Conservation (phyloP, 2,329 filamentous ascomycete species). For the Elsinoe batatas region DNA sequence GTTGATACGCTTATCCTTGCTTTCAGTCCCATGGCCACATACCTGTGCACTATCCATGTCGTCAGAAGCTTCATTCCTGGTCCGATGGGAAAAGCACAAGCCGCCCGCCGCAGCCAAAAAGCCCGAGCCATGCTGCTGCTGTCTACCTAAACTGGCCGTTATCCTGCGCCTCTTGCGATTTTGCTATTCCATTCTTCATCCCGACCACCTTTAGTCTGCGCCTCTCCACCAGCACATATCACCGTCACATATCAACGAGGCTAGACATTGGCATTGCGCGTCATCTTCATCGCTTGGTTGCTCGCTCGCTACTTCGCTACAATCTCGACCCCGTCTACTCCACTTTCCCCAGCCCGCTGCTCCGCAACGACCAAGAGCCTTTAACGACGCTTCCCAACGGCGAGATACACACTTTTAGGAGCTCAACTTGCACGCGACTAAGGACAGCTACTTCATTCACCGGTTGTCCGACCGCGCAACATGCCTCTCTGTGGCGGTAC, state of each 20-base stretch:
- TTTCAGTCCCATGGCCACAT: not conserved
- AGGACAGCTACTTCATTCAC: too few relatives aligned
- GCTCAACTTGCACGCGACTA: not conserved
- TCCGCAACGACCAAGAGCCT: not conserved
- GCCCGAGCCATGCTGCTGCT: too few relatives aligned
- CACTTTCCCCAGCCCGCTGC: not conserved
- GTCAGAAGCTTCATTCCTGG: not conserved
- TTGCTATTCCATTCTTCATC: not conserved
- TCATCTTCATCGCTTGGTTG: not conserved
- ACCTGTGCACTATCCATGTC: not conserved
- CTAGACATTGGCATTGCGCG: constrained; percentile 9
- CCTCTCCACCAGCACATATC: not conserved
- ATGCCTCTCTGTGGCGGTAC: constrained; percentile 43
- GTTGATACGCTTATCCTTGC: not conserved
- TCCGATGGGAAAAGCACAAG: not conserved
- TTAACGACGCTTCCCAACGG: not conserved
- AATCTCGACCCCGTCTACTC: not conserved
- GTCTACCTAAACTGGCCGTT: too few relatives aligned
- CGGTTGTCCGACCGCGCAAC: not conserved
- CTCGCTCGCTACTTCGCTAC: not conserved
- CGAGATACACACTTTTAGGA: not conserved
- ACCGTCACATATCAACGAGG: not conserved
- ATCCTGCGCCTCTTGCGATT: not conserved
- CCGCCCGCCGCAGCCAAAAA: not conserved
- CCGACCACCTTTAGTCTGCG: not conserved